A percentile compares a stretch with the other conserved stretches of the same genome.
These are phyloP conservation scores for Danielozyma ontarioensis DNA, from an alignment of 805 yeast genomes.

Conservation along the genomic window DNA sequence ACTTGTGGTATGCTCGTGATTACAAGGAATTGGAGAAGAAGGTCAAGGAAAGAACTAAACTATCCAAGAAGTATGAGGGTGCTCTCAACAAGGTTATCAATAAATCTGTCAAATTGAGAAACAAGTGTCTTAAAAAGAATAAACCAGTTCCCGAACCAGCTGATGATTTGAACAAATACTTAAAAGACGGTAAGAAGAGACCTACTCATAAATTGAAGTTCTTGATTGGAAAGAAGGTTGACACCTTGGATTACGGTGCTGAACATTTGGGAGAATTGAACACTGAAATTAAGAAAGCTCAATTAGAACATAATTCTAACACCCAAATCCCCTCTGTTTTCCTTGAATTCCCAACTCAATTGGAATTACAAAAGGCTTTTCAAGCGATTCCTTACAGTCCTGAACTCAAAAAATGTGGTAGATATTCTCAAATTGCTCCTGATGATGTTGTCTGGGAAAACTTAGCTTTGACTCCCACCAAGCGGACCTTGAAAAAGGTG, in stretches of 20 bases:
- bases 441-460: conserved; percentile 84
- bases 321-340: conserved; percentile 66
- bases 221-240: conserved; percentile 77
- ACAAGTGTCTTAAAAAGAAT: conserved; percentile 54
- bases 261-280: conserved; percentile 67
- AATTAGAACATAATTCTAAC: conserved; percentile 46
- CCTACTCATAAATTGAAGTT: conserved; percentile 76
- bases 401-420: conserved; percentile 41
- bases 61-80: conserved; percentile 57
- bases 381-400: conserved; percentile 67
- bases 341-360: conserved; percentile 75
- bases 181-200: conserved; percentile 63
- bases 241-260: conserved; percentile 70
- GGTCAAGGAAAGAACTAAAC: conserved; percentile 59
- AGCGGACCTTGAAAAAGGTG: conserved; percentile 51
- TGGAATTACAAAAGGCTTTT: conserved; percentile 83
- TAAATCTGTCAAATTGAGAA: conserved; percentile 54
- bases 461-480: conserved; percentile 50
- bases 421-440: conserved; percentile 65
- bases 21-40: conserved; percentile 50
- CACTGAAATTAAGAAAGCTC: conserved; percentile 55
- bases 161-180: conserved; percentile 55
- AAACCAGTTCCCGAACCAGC: conserved; percentile 51
- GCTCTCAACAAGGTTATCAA: conserved; percentile 55
- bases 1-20: conserved; percentile 62